Evolutionary conservation across 2,329 filamentous ascomycete genomes (phyloP).

Genomic region (Colletotrichum somersetense): DNA sequence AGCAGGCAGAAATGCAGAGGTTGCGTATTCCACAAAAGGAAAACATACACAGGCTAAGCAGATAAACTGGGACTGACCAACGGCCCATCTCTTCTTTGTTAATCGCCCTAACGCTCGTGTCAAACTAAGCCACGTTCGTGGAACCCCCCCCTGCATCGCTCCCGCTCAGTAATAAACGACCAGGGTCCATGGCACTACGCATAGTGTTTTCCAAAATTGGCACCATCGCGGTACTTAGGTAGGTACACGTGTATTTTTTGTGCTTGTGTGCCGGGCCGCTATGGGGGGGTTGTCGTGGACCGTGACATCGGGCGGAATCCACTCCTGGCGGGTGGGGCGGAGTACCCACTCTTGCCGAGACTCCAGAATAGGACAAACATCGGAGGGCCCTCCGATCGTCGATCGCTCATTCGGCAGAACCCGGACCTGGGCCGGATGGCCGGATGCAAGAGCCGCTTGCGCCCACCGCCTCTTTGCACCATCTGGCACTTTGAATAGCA

Average conservation of each 20-base stretch:
- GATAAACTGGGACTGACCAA: background rate
- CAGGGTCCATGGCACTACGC: background rate
- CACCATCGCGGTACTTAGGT: background rate
- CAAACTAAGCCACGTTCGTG: too few relatives aligned
- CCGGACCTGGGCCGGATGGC: conserved; percentile 6
- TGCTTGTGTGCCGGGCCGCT: background rate
- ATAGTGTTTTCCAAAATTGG: background rate
- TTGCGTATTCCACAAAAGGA: background rate
- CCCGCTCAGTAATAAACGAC: background rate
- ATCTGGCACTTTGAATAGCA: too few relatives aligned
- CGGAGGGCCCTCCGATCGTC: background rate
- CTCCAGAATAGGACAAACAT: background rate
- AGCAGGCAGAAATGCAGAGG: conserved; percentile 21
- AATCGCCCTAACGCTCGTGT: background rate
- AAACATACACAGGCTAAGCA: background rate
- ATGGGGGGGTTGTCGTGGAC: background rate
- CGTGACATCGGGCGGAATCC: conserved; percentile 19
- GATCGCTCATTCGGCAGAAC: conserved; percentile 1
- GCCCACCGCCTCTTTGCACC: background rate
- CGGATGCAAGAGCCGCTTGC: background rate
- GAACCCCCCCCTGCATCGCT: background rate
- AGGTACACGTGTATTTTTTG: background rate
- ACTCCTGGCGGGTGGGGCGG: conserved; percentile 4
- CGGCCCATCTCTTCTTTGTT: background rate
- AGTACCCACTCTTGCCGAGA: conserved; percentile 1